Percentiles rank a stretch among this genome's conserved stretches.
These are phyloP conservation scores for Cutaneotrichosporon spelunceum DNA, from an alignment of 1,284 basidiomycete species.

Conservation along the genomic window DNA sequence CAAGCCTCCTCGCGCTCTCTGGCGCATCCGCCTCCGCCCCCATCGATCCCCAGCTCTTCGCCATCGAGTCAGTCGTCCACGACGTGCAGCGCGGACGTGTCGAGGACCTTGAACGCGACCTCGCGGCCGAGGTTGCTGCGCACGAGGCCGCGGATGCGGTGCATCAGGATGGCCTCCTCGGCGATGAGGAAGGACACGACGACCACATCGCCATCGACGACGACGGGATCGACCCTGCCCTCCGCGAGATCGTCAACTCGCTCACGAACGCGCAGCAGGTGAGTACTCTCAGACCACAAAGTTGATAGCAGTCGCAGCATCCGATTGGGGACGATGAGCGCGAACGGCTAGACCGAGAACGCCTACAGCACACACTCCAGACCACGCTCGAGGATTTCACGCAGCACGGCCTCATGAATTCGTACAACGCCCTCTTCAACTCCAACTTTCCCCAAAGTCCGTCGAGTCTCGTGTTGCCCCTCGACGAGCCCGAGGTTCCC, in stretches of 20 bases:
- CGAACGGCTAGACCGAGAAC: constrained; percentile 36
- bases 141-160: not conserved
- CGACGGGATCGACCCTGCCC: constrained; percentile 46
- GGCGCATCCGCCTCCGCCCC: constrained; percentile 13
- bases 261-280: constrained; percentile 47
- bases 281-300: constrained; percentile 3
- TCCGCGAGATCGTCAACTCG: constrained; percentile 48
- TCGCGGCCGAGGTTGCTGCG: not conserved
- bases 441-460: constrained; percentile 24
- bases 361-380: constrained; percentile 37
- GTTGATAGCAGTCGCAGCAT: constrained; percentile 22
- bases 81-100: constrained; percentile 34
- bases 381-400: constrained; percentile 39
- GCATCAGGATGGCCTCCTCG: not conserved
- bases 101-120: constrained; percentile 10
- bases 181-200: not conserved
- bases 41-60: constrained; percentile 39
- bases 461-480: constrained; percentile 14
- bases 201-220: constrained; percentile 12
- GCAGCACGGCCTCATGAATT: constrained; percentile 16
- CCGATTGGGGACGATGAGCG: constrained; percentile 31
- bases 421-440: constrained; percentile 24
- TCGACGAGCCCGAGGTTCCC: constrained; percentile 7
- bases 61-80: constrained; percentile 40
- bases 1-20: constrained; percentile 14